A percentile compares a stretch with the other conserved stretches of the same genome.
phyloP scores from a whole-genome alignment of 192 early-diverging fungal species.

The Phlyctochytrium planicorne region DNA sequence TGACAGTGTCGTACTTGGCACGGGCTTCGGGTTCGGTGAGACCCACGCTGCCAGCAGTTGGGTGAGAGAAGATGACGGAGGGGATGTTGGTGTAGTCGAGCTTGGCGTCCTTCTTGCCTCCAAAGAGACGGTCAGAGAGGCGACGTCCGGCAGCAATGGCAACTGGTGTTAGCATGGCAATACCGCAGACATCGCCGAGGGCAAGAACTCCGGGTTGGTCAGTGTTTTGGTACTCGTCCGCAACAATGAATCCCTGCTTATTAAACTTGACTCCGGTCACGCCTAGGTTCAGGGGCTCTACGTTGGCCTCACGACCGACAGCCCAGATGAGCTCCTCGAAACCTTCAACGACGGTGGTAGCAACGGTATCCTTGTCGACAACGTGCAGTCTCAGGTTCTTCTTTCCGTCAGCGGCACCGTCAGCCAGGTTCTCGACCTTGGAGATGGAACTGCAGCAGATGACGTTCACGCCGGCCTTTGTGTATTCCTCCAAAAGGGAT shows the following conservation, averaged over 20 bases:
- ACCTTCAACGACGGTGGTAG: conserved; percentile 41
- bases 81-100: conserved; percentile 94
- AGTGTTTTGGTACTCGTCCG: conserved; percentile 89
- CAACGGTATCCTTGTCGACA: conserved; percentile 25
- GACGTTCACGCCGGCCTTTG: conserved; percentile 78
- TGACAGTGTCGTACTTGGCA: conserved; percentile 72
- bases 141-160: conserved; percentile 93
- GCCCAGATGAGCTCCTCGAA: conserved; percentile 92
- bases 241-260: conserved; percentile 70
- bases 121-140: conserved; percentile 90
- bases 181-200: conserved; percentile 93
- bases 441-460: conserved; percentile 62
- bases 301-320: conserved; percentile 80
- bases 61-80: conserved; percentile 94
- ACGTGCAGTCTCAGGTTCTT: conserved; percentile 39
- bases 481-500: conserved; percentile 45
- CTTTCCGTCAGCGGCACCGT: conserved; percentile 41
- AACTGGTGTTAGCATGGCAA: conserved; percentile 90
- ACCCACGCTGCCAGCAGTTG: conserved; percentile 82
- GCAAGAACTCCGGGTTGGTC: conserved; percentile 68
- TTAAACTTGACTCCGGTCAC: conserved; percentile 62
- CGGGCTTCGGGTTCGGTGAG: conserved; percentile 82
- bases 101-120: conserved; percentile 68
- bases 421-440: conserved; percentile 54
- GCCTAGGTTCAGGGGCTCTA: conserved; percentile 67